A percentile compares a stretch with the other conserved stretches of the same genome.
Evolutionary conservation across 129 eudicot species (phyloP).

Genomic region (Chrysanthemum seticuspe): DNA sequence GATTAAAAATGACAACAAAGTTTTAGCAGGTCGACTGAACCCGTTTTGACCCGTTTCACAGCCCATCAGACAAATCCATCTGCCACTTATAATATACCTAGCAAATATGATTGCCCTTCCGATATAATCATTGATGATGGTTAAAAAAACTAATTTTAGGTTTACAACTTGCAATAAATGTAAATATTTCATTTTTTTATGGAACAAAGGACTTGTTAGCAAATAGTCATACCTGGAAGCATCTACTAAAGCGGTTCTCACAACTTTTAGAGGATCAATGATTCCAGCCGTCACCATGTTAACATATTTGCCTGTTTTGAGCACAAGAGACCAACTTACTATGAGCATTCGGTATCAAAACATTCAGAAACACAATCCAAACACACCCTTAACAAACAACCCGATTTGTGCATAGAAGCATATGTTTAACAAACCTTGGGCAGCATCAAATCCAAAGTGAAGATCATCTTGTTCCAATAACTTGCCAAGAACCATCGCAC

Average conservation of each 20-base stretch:
- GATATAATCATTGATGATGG: too few relatives aligned
- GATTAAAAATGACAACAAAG: not conserved
- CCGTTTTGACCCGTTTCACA: too few relatives aligned
- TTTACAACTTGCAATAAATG: too few relatives aligned
- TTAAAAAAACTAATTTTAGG: too few relatives aligned
- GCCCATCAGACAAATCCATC: too few relatives aligned
- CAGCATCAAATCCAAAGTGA: conserved; percentile 79
- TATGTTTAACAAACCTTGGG: conserved; percentile 66
- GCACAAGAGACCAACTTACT: not conserved
- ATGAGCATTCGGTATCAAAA: too few relatives aligned
- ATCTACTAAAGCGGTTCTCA: conserved; percentile 87
- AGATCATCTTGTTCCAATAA: conserved; percentile 80
- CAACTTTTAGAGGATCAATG: conserved; percentile 85
- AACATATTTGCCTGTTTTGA: conserved; percentile 61
- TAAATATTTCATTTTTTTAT: too few relatives aligned
- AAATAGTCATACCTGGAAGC: conserved; percentile 67
- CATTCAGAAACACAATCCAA: not conserved
- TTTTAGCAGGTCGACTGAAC: not conserved
- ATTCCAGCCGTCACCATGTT: conserved; percentile 92
- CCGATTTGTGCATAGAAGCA: not conserved
- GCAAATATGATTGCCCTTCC: too few relatives aligned
- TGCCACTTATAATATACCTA: too few relatives aligned
- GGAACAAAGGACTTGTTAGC: too few relatives aligned
- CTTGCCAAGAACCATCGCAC: conserved; percentile 72
- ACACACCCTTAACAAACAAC: not conserved